Evolutionary conservation across 768 basidiomycete species (phyloP).

Genomic region (Auricularia cornea): DNA sequence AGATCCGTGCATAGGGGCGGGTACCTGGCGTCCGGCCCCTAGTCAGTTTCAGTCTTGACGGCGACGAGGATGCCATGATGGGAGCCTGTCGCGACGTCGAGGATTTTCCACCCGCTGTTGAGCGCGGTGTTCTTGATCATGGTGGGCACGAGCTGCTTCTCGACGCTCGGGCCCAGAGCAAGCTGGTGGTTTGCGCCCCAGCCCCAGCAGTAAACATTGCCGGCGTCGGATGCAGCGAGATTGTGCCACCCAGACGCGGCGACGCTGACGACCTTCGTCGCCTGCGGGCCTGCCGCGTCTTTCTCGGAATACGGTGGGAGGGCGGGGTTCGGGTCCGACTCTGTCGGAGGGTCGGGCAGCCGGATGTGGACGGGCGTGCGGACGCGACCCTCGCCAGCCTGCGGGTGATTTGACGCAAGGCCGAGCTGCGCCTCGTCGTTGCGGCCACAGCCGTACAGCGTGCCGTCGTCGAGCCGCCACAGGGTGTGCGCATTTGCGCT

Average conservation of each 20-base stretch:
- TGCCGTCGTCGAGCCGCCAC: conserved; percentile 37
- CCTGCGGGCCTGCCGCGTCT: conserved; percentile 14
- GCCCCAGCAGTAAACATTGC: conserved; percentile 33
- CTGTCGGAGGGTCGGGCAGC: background rate
- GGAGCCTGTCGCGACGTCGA: background rate
- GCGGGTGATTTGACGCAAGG: conserved; percentile 31
- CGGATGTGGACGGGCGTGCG: conserved; percentile 3
- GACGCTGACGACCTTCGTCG: conserved; percentile 27
- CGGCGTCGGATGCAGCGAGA: conserved; percentile 28
- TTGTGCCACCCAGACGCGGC: conserved; percentile 30
- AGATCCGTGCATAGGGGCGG: background rate
- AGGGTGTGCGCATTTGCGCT: conserved; percentile 34
- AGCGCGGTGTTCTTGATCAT: background rate
- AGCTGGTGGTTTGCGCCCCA: conserved; percentile 27
- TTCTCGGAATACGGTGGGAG: conserved; percentile 28
- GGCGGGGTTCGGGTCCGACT: conserved; percentile 13
- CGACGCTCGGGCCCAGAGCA: conserved; percentile 27
- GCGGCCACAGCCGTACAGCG: conserved; percentile 34
- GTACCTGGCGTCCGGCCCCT: background rate
- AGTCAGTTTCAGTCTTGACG: background rate
- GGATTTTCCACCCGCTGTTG: background rate
- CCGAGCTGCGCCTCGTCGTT: conserved; percentile 34
- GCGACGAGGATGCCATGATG: background rate
- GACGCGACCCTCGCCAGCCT: background rate
- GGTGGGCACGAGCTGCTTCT: conserved; percentile 14